Evolutionary conservation across 805 yeast genomes (phyloP).

Genomic region (Cyberlindnera sargentensis): DNA sequence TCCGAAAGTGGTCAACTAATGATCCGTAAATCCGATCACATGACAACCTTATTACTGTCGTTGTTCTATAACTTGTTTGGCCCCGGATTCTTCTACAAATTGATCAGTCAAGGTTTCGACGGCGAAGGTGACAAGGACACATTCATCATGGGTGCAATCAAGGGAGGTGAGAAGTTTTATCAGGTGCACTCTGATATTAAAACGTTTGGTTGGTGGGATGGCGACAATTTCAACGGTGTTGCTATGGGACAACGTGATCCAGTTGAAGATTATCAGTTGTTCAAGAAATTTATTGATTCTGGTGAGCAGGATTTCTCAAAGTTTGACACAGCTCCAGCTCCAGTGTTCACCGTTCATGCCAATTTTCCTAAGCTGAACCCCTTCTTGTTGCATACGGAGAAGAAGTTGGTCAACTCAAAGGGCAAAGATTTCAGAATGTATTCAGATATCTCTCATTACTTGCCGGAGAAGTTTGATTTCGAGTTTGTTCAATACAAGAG

Average conservation of each 20-base stretch:
- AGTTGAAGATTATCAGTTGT: conserved; percentile 41
- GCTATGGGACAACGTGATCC: conserved; percentile 79
- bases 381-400: conserved; percentile 19
- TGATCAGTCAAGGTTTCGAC: conserved; percentile 64
- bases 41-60: conserved; percentile 50
- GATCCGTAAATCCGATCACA: conserved; percentile 52
- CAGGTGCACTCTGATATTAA: conserved; percentile 35
- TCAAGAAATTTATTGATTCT: conserved; percentile 1
- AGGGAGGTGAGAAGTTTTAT: conserved; percentile 30
- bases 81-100: conserved; percentile 57
- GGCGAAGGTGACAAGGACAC: conserved; percentile 84
- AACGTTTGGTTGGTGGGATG: conserved; percentile 23
- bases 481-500: conserved; percentile 50
- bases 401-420: conserved; percentile 11
- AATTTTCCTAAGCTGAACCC: conserved; percentile 32
- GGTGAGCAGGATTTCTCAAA: conserved; percentile 6
- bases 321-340: conserved; percentile 10
- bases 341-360: conserved; percentile 31
- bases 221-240: conserved; percentile 48
- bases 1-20: conserved; percentile 67
- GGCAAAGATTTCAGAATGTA: conserved; percentile 22
- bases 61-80: conserved; percentile 63
- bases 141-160: conserved; percentile 55
- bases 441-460: conserved; percentile 15
- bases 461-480: conserved; percentile 38